These are phyloP conservation scores for Thelonectria rubi DNA, from an alignment of 2,329 filamentous ascomycete genomes.

Conservation along the genomic window DNA sequence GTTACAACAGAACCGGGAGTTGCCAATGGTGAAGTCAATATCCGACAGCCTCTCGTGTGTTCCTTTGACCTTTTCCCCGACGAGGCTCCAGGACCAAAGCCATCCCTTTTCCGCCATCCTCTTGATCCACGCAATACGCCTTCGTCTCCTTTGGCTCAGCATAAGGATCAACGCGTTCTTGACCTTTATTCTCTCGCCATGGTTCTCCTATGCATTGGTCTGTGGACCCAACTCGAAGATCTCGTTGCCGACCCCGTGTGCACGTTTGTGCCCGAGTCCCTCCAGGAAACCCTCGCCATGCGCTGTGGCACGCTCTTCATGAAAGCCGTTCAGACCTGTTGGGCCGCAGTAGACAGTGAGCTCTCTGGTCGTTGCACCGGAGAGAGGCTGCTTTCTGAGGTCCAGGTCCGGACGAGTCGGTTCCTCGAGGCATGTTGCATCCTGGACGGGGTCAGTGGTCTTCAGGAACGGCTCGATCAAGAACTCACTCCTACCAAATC, in stretches of 20 bases:
- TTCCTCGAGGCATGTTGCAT: constrained; percentile 70
- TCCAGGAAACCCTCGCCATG: constrained; percentile 69
- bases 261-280: constrained; percentile 67
- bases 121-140: constrained; percentile 64
- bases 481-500: constrained; percentile 51
- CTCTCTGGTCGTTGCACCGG: constrained; percentile 56
- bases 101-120: constrained; percentile 65
- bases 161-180: constrained; percentile 65
- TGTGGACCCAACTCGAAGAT: constrained; percentile 75
- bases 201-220: constrained; percentile 76
- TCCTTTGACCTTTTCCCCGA: constrained; percentile 76
- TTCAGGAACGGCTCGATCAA: constrained; percentile 62
- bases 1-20: constrained; percentile 53
- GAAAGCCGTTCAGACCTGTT: constrained; percentile 77
- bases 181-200: constrained; percentile 80
- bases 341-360: constrained; percentile 74
- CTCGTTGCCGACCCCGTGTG: constrained; percentile 53
- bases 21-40: constrained; percentile 62
- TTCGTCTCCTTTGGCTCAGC: constrained; percentile 57
- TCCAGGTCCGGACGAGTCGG: constrained; percentile 64
- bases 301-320: constrained; percentile 79
- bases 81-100: constrained; percentile 28
- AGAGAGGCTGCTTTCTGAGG: constrained; percentile 61
- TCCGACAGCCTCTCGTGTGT: constrained; percentile 74
- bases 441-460: constrained; percentile 65